Base-by-base conservation (phyloP, 1,284 basidiomycete genomes). In the Naganishia cerealis region DNA sequence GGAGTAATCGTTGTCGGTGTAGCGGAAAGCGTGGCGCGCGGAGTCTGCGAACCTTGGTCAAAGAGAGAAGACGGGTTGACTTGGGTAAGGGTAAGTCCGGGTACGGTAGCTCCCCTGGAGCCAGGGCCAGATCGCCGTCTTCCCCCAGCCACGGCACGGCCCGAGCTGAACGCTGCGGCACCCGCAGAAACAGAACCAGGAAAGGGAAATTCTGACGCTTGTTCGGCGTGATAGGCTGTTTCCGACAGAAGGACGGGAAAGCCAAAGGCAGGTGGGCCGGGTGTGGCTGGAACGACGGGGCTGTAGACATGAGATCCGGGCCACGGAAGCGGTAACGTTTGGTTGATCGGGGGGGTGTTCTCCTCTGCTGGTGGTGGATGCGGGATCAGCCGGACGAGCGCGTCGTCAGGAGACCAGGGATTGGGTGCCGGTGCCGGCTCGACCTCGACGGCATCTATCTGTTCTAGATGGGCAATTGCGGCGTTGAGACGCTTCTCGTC, bases 381-480 rank as follows among this genome's bases (percentile, higher is more conserved):
- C 0, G 67, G 67, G 24, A 68, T 29, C 29, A 68, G 56, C 7
- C 58, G 36, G 29, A 70, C 67, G 42, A 70, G 67, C 52, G 69
- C 69, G 54, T 70, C 69, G 33, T 63, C 66, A 10, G 69, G 69
- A 12, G 50, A 48, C 54, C 62, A 70, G 7, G 69, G 66, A 38
- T 67, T 70, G 15, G 67, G 66, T 9, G 69, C 62, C 13, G 66
- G 62, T 43, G 67, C 69, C 15, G 61, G 62, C 24, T 65, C 53
- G n/a, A 70, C 61, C 29, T 70, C 56, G 43, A 70, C 57, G 18
- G 69, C 66, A 42, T 70, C 69, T 1, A 68, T 36, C 33, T 67
- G 66, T 46, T 70, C 69, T 21, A 70, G 43, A 8, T 57, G 66
- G 1, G 69, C 69, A 21, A 70, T 65, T 1, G 69, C 69, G 29